A percentile compares a stretch with the other conserved stretches of the same genome.
These are phyloP conservation scores for Leccinum ochraceum DNA, from an alignment of 768 basidiomycete genomes.

Conservation along the genomic window DNA sequence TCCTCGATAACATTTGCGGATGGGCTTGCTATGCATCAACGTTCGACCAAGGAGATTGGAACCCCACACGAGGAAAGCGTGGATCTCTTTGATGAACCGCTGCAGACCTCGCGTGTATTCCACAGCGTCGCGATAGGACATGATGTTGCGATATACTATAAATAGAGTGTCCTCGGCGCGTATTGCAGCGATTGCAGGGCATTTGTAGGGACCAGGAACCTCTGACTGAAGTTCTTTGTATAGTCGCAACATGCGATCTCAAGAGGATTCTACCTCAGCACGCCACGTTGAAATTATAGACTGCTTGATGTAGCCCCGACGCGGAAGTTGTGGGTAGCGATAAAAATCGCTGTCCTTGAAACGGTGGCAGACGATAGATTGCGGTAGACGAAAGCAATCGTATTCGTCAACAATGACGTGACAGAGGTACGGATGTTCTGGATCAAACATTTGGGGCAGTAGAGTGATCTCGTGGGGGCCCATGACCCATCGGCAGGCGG, in stretches of 20 bases:
- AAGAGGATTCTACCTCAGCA: too few relatives aligned
- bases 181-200: not conserved
- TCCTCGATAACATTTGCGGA: not conserved
- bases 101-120: not conserved
- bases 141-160: not conserved
- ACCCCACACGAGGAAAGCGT: not conserved
- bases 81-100: not conserved
- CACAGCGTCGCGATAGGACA: slow-evolving; percentile 1
- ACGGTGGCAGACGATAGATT: not conserved
- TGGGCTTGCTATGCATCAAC: not conserved
- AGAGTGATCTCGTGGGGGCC: not conserved
- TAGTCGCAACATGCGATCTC: not conserved
- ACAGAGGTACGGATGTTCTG: not conserved
- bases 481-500: not conserved
- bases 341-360: slow-evolving; percentile 6
- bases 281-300: not conserved
- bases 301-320: not conserved
- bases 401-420: not conserved
- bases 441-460: not conserved
- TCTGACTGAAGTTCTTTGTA: not conserved
- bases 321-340: not conserved
- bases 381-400: not conserved
- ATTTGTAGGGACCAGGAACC: not conserved
- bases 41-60: not conserved
- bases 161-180: not conserved